Evolutionary conservation across 2,329 filamentous ascomycete genomes (phyloP).

Genomic region (Aspergillus arachidicola): DNA sequence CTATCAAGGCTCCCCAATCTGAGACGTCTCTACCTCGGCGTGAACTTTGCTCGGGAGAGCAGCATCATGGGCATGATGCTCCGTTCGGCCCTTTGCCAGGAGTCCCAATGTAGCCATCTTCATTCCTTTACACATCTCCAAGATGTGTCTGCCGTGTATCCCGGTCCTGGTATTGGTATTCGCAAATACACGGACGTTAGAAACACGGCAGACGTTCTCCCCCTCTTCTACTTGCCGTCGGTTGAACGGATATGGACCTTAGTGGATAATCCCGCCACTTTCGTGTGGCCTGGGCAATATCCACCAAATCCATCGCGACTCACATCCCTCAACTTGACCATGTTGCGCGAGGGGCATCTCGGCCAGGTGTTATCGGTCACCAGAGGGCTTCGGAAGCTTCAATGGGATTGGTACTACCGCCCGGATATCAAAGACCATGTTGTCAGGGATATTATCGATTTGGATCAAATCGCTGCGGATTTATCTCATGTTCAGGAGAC

Average conservation of each 20-base stretch:
- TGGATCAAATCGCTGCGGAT: slow-evolving; percentile 19
- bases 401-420: slow-evolving; percentile 19
- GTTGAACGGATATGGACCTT: slow-evolving; percentile 17
- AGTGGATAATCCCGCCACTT: slow-evolving; percentile 20
- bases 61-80: slow-evolving; percentile 17
- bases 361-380: slow-evolving; percentile 14
- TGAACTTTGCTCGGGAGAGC: slow-evolving; percentile 12
- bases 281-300: slow-evolving; percentile 18
- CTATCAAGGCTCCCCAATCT: slow-evolving; percentile 20
- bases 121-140: slow-evolving; percentile 12
- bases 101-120: slow-evolving; percentile 2
- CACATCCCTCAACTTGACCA: slow-evolving; percentile 14
- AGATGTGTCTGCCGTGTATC: slow-evolving; percentile 9
- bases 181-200: slow-evolving; percentile 4
- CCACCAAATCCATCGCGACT: slow-evolving; percentile 9
- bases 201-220: slow-evolving; percentile 20
- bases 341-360: slow-evolving; percentile 15
- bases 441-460: slow-evolving; percentile 12
- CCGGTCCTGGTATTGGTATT: not conserved
- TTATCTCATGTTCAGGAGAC: slow-evolving; percentile 23
- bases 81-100: slow-evolving; percentile 11
- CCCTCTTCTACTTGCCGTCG: slow-evolving; percentile 24
- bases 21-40: slow-evolving; percentile 15
- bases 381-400: slow-evolving; percentile 9
- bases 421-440: slow-evolving; percentile 7